Conservation (phyloP, 2,329 filamentous ascomycete species). For the Tolypocladium ovalisporum region DNA sequence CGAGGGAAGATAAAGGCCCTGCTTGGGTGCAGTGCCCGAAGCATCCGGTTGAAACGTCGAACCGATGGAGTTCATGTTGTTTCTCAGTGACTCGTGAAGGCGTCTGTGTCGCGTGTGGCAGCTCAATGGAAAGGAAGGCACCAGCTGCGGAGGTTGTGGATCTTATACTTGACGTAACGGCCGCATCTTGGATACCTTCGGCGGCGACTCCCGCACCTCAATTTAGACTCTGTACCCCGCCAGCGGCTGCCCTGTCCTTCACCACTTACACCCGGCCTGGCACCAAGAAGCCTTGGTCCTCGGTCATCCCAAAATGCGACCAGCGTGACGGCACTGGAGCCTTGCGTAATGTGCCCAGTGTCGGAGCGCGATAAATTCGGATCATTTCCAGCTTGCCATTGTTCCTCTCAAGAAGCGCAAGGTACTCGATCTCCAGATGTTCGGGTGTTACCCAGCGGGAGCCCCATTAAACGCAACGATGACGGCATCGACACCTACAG, state of each 20-base stretch:
- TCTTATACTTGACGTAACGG: neutral
- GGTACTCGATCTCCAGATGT: neutral
- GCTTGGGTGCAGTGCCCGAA: constrained; percentile 28
- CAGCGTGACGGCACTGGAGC: neutral
- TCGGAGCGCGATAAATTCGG: no score
- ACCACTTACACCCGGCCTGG: neutral
- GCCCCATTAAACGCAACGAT: neutral
- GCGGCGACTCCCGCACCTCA: neutral
- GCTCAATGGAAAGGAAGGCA: neutral
- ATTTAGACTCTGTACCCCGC: neutral
- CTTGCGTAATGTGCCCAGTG: neutral
- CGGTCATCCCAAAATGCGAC: neutral
- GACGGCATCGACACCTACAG: neutral
- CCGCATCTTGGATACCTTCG: neutral
- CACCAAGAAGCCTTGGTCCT: neutral
- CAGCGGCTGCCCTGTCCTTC: neutral
- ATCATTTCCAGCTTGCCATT: no score
- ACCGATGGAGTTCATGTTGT: constrained; percentile 31
- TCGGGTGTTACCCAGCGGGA: neutral
- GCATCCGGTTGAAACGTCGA: constrained; percentile 27
- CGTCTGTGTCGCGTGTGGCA: neutral
- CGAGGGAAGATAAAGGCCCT: constrained; percentile 34
- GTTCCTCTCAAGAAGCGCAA: neutral
- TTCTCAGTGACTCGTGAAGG: neutral
- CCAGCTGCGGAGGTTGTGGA: neutral